phyloP scores from a whole-genome alignment of 1,139 yeast genomes.

The Saccharomyces uvarum region DNA sequence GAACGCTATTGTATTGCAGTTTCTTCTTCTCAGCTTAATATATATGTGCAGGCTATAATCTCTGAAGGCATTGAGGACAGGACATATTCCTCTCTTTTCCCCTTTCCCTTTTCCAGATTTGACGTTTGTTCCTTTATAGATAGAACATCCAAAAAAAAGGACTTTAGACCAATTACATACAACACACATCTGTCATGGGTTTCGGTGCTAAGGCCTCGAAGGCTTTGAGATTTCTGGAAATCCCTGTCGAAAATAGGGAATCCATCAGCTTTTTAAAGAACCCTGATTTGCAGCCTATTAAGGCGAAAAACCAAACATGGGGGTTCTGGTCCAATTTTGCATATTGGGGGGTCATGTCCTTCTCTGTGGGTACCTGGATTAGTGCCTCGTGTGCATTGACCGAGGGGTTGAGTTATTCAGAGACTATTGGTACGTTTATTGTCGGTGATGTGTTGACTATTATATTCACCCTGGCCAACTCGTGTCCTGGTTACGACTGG shows the following conservation, averaged over 20 bases:
- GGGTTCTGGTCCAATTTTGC: conserved; percentile 37
- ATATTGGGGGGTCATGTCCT: conserved; percentile 38
- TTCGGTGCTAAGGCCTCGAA: not conserved
- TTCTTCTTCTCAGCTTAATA: too few relatives aligned
- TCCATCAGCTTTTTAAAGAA: conserved; percentile 31
- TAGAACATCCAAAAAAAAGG: too few relatives aligned
- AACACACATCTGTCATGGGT: conserved; percentile 7
- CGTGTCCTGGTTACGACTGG: conserved; percentile 40
- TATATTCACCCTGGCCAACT: conserved; percentile 36
- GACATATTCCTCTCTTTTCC: too few relatives aligned
- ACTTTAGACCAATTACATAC: too few relatives aligned
- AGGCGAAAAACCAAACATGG: conserved; percentile 33
- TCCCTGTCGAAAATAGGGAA: conserved; percentile 31
- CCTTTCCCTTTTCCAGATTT: too few relatives aligned
- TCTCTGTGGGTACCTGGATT: conserved; percentile 38
- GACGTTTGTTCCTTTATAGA: too few relatives aligned
- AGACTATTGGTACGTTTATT: conserved; percentile 37
- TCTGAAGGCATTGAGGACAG: too few relatives aligned
- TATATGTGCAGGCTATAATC: too few relatives aligned
- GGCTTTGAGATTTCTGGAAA: conserved; percentile 22
- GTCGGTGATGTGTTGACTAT: conserved; percentile 39
- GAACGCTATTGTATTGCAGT: too few relatives aligned
- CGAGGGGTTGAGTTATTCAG: conserved; percentile 38
- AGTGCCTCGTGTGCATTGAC: conserved; percentile 36
- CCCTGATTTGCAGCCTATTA: conserved; percentile 36